phyloP scores from a whole-genome alignment of 1,284 basidiomycete species.

The Trichosporon asahii region DNA sequence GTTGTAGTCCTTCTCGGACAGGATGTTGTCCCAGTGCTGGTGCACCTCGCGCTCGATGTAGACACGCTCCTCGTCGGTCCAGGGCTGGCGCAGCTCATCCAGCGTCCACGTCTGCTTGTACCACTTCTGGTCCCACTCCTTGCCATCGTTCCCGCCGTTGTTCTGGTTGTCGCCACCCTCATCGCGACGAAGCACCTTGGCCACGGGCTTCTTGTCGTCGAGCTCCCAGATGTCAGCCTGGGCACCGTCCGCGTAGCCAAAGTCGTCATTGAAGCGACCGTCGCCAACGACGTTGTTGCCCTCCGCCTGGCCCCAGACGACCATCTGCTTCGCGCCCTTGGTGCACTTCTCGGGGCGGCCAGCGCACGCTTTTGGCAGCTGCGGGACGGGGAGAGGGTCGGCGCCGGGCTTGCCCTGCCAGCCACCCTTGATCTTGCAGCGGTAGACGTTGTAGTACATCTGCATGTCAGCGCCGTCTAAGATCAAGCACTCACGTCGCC shows the following conservation, averaged over 20 bases:
- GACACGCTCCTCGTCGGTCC: constrained; percentile 42
- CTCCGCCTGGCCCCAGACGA: constrained; percentile 19
- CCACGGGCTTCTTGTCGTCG: background rate
- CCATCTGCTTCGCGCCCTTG: constrained; percentile 27
- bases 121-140: background rate
- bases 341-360: constrained; percentile 29
- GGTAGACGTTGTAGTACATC: background rate
- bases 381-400: constrained; percentile 34
- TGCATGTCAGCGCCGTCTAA: constrained; percentile 43
- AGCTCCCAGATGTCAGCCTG: constrained; percentile 30
- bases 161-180: background rate
- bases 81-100: background rate
- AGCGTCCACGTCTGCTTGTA: background rate
- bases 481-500: constrained; percentile 40
- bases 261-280: constrained; percentile 30
- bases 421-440: background rate
- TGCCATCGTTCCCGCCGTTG: too few relatives aligned
- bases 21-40: constrained; percentile 39
- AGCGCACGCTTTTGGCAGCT: constrained; percentile 31
- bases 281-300: constrained; percentile 47
- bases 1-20: background rate
- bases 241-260: constrained; percentile 30
- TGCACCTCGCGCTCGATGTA: constrained; percentile 53
- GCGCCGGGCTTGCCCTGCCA: constrained; percentile 16
- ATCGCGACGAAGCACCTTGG: background rate